Evolutionary conservation across 495 filamentous ascomycete genomes (phyloP).

Genomic region (Bryoglossum gracile): DNA sequence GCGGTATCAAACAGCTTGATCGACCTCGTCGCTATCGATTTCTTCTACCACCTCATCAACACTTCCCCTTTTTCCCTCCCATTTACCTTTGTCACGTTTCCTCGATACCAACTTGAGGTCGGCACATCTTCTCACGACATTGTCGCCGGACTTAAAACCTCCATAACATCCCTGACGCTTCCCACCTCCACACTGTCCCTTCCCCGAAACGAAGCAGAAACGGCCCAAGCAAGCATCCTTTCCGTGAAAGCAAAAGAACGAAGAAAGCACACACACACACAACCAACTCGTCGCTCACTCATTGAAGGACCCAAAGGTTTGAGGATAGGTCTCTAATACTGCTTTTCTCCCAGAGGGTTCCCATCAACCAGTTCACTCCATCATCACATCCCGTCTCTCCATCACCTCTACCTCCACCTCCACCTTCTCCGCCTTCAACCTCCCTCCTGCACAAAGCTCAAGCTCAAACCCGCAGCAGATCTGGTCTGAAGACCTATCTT

Average conservation of each 20-base stretch:
- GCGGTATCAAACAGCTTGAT: no score
- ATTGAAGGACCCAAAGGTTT: constrained; percentile 27
- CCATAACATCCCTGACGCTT: constrained; percentile 4
- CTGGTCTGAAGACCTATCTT: constrained; percentile 23
- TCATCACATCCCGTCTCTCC: constrained; percentile 12
- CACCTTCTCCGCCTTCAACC: constrained; percentile 21
- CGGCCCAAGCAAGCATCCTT: constrained; percentile 14
- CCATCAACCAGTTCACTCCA: constrained; percentile 22
- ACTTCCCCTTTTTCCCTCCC: no score
- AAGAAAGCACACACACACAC: no score
- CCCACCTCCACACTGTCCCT: constrained; percentile 7
- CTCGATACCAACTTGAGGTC: no score
- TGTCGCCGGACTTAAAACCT: background rate
- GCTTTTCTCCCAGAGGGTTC: constrained; percentile 23
- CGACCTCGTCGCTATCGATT: no score
- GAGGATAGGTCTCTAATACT: constrained; percentile 27
- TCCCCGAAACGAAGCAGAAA: constrained; percentile 23
- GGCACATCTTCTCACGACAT: no score
- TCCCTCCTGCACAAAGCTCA: constrained; percentile 22
- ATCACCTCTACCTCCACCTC: constrained; percentile 21
- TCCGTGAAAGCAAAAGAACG: constrained; percentile 5
- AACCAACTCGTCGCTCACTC: constrained; percentile 13
- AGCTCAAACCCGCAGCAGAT: constrained; percentile 24
- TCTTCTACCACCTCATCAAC: no score
- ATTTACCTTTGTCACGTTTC: no score